Evolutionary conservation across 768 basidiomycete genomes (phyloP), one percentile per base, ranked within the genome.

Genomic region (Amanita exitialis): DNA sequence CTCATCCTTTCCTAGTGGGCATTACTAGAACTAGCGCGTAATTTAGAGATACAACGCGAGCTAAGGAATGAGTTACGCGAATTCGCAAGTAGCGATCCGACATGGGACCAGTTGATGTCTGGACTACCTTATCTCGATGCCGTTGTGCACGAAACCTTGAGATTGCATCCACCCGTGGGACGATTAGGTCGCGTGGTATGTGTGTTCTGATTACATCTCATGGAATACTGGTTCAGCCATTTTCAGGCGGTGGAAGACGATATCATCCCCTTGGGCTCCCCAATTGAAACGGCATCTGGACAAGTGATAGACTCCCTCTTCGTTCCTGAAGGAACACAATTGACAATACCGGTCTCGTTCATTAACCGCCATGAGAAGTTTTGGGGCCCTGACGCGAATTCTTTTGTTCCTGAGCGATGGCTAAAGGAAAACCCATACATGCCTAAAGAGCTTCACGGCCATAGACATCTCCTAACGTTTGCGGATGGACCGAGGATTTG

Each of bases 401-500:
- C 66, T 30, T 77, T 76, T 56, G 61, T 62, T 6, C 76, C 74
- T 1, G 65, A 68, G 36, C 66, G 75, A 1, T 77, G 76, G 75
- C 53, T 72, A 7, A 58, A 66, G 4, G 56, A 48, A 9, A 60
- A 12, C 53, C 53, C 46, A 51, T 56, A 27, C 16, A 44, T 49
- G 3, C 68, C 66, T 10, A 60, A 66, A 28, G 64, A 64, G 30
- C 55, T 71, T 37, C 66, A 66, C 30, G 67, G 69, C 1, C 65
- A 69, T 28, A 59, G 62, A 16, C 73, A 76, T 37, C 47, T 75
- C 1, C 60, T 73, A 47, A 70, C 70, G 3, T 78, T 75, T 57
- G 60, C 67, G 0, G 75, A 77, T 38, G 77, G 76, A 1, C 65
- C 67, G 4, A 61, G 73, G 32, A 65, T 61, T 16, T 77, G 76